Evolutionary conservation across 1,284 basidiomycete species (phyloP), one percentile per base, ranked within the genome.

Genomic region (Anthracocystis setariae): DNA sequence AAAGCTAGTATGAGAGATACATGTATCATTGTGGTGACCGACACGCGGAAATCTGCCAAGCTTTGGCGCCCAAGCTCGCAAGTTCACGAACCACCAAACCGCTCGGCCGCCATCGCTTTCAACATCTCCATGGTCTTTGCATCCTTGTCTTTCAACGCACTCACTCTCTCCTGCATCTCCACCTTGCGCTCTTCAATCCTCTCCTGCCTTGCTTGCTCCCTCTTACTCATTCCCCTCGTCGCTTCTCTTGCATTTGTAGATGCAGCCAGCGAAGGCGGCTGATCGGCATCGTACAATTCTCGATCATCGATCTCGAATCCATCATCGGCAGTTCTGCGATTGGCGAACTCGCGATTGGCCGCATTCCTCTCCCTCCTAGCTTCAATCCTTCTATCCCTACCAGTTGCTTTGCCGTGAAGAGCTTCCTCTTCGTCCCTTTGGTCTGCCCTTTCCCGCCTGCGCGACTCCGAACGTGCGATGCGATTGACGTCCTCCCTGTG

Each of bases 91-190:
- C 42, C 42, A 45, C 68, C 68, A 38, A 71, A 74, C 8, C 72
- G 48, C 33, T 70, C 50, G 29, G 38, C 20, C 2, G 72, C 72
- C 50, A 74, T 40, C 20, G 60, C 60, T 29, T 62, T 58, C 42
- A 78, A 60, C 76, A 74, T 74, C 2, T 71, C 68, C 59, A 78
- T 76, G 29, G 74, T 78, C 27, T 51, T 55, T 5, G 18, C 54
- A 20, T 76, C 74, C 32, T 68, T 74, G 15, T 50, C 39, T 35
- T 60, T 71, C 38, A 72, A 44, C 44, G 56, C 59, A 5, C 62
- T 37, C n/a, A 67, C 44, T 23, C 48, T 67, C 9, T 59, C 65
- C 10, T 60, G 50, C 55, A 55, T 43, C 29, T 71, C 73, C 5
- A 57, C 45, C 20, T 50, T 48, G 1, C 56, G 35, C 23, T 68